These are phyloP conservation scores for Chlorella ohadii DNA, from an alignment of 139 green algal genomes.

Conservation along the genomic window DNA sequence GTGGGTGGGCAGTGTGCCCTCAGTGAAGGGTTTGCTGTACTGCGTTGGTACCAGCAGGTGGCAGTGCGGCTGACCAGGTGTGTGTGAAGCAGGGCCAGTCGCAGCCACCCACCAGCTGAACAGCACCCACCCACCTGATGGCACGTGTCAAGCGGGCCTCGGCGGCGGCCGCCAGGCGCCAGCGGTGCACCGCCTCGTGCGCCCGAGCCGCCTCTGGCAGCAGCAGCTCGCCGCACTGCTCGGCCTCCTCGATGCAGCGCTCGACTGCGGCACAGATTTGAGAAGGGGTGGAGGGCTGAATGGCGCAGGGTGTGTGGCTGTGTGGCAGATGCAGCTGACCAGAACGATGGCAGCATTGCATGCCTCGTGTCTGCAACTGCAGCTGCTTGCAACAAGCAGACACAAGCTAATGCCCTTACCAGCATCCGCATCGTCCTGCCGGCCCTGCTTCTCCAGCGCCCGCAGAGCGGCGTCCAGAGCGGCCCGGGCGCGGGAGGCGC, in stretches of 20 bases:
- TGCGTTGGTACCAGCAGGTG: too few species aligned
- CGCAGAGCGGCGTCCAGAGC: conserved; percentile 61
- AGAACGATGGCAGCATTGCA: too few species aligned
- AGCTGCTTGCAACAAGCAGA: not conserved
- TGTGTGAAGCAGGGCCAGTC: too few species aligned
- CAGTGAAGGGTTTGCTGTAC: too few species aligned
- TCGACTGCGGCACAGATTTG: conserved; percentile 64
- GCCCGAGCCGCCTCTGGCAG: conserved; percentile 55
- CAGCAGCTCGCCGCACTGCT: conserved; percentile 56
- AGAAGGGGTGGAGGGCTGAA: not conserved
- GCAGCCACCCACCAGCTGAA: too few species aligned
- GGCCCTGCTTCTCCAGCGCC: conserved; percentile 47
- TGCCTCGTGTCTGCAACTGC: too few species aligned
- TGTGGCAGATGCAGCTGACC: too few species aligned
- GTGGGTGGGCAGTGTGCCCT: too few species aligned
- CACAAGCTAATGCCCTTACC: not conserved
- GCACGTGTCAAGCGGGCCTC: conserved; percentile 69
- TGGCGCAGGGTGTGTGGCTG: not conserved
- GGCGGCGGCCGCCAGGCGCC: conserved; percentile 53
- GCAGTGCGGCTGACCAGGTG: too few species aligned
- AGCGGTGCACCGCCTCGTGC: conserved; percentile 61
- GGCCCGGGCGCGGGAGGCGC: conserved; percentile 38
- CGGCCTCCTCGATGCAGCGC: conserved; percentile 18
- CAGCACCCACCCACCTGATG: conserved; percentile 51
- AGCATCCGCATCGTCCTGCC: conserved; percentile 56